A percentile compares a stretch with the other conserved stretches of the same genome.
Conservation (phyloP, 2,329 filamentous ascomycete species). For the Phialocephala sp. region DNA sequence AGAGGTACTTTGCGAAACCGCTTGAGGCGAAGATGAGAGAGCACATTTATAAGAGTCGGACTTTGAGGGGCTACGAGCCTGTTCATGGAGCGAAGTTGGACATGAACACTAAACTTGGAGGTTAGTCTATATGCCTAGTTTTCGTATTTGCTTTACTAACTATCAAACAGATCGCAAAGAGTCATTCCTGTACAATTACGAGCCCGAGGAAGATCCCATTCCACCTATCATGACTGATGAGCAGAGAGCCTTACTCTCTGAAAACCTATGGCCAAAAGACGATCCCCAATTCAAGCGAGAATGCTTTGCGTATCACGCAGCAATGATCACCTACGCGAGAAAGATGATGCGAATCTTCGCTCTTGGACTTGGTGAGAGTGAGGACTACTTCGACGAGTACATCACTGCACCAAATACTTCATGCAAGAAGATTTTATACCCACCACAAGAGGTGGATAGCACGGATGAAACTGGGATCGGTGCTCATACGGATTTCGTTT, state of each 20-base stretch:
- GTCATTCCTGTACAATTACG: background rate
- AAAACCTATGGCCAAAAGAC: constrained; percentile 1
- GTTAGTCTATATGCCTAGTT: too few relatives aligned
- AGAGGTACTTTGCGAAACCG: background rate
- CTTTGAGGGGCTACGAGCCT: background rate
- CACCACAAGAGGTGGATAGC: background rate
- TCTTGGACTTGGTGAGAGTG: background rate
- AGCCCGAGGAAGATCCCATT: background rate
- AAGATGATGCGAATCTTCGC: background rate
- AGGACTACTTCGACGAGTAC: background rate
- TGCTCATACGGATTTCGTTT: background rate
- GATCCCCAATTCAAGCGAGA: background rate
- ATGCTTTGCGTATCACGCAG: background rate
- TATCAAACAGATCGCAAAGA: background rate
- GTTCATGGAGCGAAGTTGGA: background rate
- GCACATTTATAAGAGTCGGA: background rate
- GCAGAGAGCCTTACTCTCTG: background rate
- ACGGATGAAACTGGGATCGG: background rate
- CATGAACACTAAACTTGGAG: background rate
- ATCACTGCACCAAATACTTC: background rate
- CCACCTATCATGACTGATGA: background rate
- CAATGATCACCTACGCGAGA: background rate
- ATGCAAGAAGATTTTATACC: background rate
- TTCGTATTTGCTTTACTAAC: background rate
- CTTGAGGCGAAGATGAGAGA: constrained; percentile 8